These are phyloP conservation scores for Citrullus amarus DNA, from an alignment of 306 rosid species.

Conservation along the genomic window DNA sequence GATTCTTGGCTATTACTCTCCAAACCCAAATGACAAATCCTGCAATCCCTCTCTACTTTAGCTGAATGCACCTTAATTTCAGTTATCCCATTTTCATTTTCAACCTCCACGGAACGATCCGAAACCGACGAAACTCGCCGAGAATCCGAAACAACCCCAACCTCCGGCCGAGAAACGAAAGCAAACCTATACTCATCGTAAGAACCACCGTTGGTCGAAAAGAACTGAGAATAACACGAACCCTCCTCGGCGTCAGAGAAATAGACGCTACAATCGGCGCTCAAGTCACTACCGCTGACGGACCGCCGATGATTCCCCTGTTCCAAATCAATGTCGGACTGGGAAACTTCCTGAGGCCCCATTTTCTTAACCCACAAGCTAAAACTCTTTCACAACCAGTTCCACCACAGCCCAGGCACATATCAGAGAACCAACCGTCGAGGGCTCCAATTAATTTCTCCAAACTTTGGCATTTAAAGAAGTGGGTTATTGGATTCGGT, in stretches of 20 bases:
- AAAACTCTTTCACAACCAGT: background rate
- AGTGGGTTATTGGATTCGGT: constrained; percentile 45
- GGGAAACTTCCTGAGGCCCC: constrained; percentile 38
- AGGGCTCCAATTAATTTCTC: background rate
- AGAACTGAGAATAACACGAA: constrained; percentile 78
- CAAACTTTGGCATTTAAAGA: constrained; percentile 20
- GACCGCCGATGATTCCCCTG: constrained; percentile 35
- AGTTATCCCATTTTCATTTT: constrained; percentile 39
- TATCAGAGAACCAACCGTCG: background rate
- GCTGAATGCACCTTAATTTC: constrained; percentile 77
- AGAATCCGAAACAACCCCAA: constrained; percentile 33
- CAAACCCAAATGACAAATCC: constrained; percentile 98
- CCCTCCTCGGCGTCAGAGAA: constrained; percentile 90
- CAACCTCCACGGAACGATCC: constrained; percentile 56
- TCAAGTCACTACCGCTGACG: constrained; percentile 42
- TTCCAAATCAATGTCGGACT: constrained; percentile 61
- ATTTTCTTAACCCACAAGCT: constrained; percentile 29
- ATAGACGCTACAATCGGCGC: constrained; percentile 47
- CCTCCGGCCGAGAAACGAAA: constrained; percentile 42
- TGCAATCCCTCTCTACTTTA: constrained; percentile 71
- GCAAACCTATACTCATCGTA: constrained; percentile 64
- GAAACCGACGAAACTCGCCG: constrained; percentile 59
- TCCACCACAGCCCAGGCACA: background rate
- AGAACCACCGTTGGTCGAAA: constrained; percentile 76
- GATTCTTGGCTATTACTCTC: constrained; percentile 82